These are phyloP conservation scores for Carex arenaria DNA, from an alignment of 202 grass and related monocot genomes.

Conservation along the genomic window DNA sequence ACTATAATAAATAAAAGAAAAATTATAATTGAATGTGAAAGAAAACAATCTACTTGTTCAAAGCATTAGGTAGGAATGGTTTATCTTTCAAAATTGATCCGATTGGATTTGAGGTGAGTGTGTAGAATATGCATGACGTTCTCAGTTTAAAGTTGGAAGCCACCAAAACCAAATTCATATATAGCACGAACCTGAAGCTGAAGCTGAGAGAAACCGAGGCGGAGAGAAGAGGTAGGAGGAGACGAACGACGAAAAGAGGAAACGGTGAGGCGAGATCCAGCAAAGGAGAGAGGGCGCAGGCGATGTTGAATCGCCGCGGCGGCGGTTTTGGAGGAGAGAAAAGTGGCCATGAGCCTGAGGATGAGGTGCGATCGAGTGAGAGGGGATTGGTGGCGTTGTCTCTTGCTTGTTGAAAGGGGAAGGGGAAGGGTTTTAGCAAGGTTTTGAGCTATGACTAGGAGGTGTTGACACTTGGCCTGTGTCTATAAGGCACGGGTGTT, in stretches of 20 bases:
- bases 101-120: background rate
- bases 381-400: background rate
- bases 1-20: background rate
- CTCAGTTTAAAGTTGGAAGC: background rate
- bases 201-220: conserved; percentile 18
- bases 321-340: conserved; percentile 29
- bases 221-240: conserved; percentile 15
- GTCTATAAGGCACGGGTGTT: background rate
- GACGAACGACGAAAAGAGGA: conserved; percentile 8
- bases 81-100: background rate
- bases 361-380: conserved; percentile 14
- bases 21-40: background rate
- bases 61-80: background rate
- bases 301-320: background rate
- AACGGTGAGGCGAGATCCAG: background rate
- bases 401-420: background rate
- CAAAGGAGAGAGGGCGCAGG: background rate
- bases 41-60: background rate
- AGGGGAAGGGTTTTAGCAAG: conserved; percentile 10
- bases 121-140: background rate
- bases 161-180: background rate
- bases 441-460: background rate
- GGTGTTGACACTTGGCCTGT: background rate
- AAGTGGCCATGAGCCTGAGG: conserved; percentile 31
- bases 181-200: conserved; percentile 36